A percentile compares a stretch with the other conserved stretches of the same genome.
These are phyloP conservation scores for Marasmius oreades DNA, from an alignment of 1,284 basidiomycete species.

Conservation along the genomic window DNA sequence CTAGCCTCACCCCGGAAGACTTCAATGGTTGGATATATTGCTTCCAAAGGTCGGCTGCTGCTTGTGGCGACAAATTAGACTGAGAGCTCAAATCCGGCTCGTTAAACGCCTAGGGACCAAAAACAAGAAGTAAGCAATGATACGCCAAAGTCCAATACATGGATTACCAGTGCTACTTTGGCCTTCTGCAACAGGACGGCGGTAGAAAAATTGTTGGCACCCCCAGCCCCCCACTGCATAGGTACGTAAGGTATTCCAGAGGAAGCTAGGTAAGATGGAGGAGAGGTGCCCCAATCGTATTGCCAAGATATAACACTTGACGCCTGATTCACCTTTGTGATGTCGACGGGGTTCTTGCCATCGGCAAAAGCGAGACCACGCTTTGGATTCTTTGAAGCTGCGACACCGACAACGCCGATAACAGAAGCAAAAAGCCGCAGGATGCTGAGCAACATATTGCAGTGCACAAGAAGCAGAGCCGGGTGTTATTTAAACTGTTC, in stretches of 20 bases:
- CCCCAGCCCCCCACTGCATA: conserved; percentile 48
- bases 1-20: conserved; percentile 22
- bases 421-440: not conserved
- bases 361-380: conserved; percentile 40
- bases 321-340: conserved; percentile 40
- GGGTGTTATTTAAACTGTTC: too few relatives aligned
- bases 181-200: conserved; percentile 36
- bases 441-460: not conserved
- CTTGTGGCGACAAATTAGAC: conserved; percentile 7
- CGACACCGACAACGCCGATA: not conserved
- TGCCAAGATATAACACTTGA: conserved; percentile 41
- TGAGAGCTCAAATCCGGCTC: conserved; percentile 61
- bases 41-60: conserved; percentile 26
- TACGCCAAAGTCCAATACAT: not conserved
- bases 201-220: conserved; percentile 33
- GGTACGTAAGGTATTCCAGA: conserved; percentile 43
- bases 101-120: conserved; percentile 36
- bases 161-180: conserved; percentile 35
- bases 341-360: conserved; percentile 33
- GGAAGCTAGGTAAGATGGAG: conserved; percentile 34
- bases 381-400: conserved; percentile 25
- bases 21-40: conserved; percentile 27
- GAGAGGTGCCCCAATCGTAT: conserved; percentile 43
- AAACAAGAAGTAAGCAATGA: not conserved
- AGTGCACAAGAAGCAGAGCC: not conserved